phyloP scores from a whole-genome alignment of 768 basidiomycete genomes.

The Mycena rebaudengoi region DNA sequence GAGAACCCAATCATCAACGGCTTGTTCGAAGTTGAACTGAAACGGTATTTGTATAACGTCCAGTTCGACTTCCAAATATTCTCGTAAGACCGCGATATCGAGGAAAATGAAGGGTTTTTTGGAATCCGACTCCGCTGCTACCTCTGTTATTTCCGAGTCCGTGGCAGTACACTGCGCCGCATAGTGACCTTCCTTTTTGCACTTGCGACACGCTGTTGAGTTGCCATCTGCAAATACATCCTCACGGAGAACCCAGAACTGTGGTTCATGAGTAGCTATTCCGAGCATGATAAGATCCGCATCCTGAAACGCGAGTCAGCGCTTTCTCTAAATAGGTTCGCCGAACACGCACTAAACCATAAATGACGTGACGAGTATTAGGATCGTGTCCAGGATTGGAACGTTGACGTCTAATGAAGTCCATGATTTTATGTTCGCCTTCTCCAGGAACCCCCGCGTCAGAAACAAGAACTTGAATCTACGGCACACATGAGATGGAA shows the following conservation, averaged over 20 bases:
- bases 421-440: conserved; percentile 99
- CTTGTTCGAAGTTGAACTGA: conserved; percentile 93
- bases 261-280: conserved; percentile 97
- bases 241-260: conserved; percentile 96
- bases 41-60: conserved; percentile 80
- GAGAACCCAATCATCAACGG: conserved; percentile 99
- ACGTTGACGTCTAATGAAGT: conserved; percentile 92
- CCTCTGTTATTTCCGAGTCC: conserved; percentile 74
- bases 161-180: conserved; percentile 93
- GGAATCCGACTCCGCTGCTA: conserved; percentile 70
- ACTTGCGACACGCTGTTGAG: conserved; percentile 84
- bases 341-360: conserved; percentile 78
- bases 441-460: conserved; percentile 98
- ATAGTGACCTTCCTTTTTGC: conserved; percentile 95
- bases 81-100: conserved; percentile 93
- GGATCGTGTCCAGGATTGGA: conserved; percentile 90
- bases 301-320: conserved; percentile 66
- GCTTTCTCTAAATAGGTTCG: conserved; percentile 5
- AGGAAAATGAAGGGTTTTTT: conserved; percentile 99
- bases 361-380: conserved; percentile 96
- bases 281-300: conserved; percentile 99
- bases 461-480: conserved; percentile 97
- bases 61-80: conserved; percentile 97
- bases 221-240: conserved; percentile 94
- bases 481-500: background rate